Evolutionary conservation across 345 rosid species (phyloP), one percentile per base, ranked within the genome.

Genomic region (Cardamine resedifolia): DNA sequence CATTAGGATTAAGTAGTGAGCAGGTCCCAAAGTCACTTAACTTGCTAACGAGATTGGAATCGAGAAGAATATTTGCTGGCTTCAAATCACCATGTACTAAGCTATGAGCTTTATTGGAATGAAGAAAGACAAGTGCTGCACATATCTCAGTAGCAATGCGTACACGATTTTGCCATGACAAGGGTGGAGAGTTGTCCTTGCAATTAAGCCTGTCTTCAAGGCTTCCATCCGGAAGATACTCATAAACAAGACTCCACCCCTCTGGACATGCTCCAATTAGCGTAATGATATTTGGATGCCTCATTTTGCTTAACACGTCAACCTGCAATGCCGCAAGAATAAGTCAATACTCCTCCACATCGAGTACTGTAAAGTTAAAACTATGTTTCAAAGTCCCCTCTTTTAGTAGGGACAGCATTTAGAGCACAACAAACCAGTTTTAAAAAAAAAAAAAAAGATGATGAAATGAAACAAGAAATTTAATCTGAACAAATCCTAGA

Each of bases 191-290:
- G 78, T 90, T 91, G 74, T 81, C 92, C 69, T 19, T 75, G 81
- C 97, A 91, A 85, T 75, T 81, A 56, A 94, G 88, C 62, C 92
- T 84, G 63, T 94, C 98, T 82, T 94, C 98, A 52, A 94, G 97
- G 73, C 97, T 94, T 60, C 97, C 98, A 81, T 89, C 89, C 4
- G 91, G 85, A 58, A 91, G 83, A 80, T 82, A 91, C 77, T 91
- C 98, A 2, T 91, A 94, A 49, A 94, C 52, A 28, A 94, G 98
- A 80, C 84, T 56, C 85, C 91, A 86, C 14, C 82, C 87, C 50
- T 94, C 98, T 2, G 97, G 92, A 77, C 97, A 94, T 61, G 95
- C 87, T 75, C 98, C 98, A 56, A 94, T 65, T 3, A 91, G 87
- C 12, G 91, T 88, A 49, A 94, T 84, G 44, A 94, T 81, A 89